A percentile compares a stretch with the other conserved stretches of the same genome.
These are phyloP conservation scores for Curvularia verruculosa DNA, from an alignment of 2,329 filamentous ascomycete genomes.

Conservation along the genomic window DNA sequence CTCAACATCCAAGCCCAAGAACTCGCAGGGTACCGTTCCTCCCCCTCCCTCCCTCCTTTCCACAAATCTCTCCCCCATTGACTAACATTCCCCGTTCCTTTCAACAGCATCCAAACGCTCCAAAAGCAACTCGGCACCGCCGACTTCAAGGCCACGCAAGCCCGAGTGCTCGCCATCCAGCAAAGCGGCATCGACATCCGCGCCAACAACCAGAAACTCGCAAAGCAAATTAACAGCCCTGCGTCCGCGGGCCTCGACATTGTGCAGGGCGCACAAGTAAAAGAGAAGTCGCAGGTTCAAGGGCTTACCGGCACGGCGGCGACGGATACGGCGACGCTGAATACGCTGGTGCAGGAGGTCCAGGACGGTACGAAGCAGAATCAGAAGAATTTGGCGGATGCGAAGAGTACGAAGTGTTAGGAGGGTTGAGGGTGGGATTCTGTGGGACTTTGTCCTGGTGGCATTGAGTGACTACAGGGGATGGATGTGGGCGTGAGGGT, in stretches of 20 bases:
- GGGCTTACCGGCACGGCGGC: constrained; percentile 10
- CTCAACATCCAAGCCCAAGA: constrained; percentile 32
- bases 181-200: constrained; percentile 27
- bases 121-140: constrained; percentile 7
- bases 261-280: constrained; percentile 23
- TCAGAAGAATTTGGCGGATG: constrained; percentile 20
- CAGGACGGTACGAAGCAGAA: constrained; percentile 28
- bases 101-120: constrained; percentile 16
- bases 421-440: too few relatives aligned
- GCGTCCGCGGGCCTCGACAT: constrained; percentile 20
- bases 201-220: constrained; percentile 27
- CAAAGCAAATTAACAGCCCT: constrained; percentile 23
- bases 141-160: background rate
- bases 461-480: too few relatives aligned
- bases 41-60: background rate
- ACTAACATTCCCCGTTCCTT: background rate
- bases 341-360: constrained; percentile 21
- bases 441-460: too few relatives aligned
- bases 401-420: constrained; percentile 1
- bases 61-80: too few relatives aligned
- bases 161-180: constrained; percentile 18
- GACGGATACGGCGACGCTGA: constrained; percentile 15
- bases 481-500: too few relatives aligned
- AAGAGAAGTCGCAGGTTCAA: constrained; percentile 23
- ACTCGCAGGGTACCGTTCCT: constrained; percentile 19